These are phyloP conservation scores for Cupressus sempervirens DNA, from an alignment of 75 land plant genomes.

Conservation along the genomic window DNA sequence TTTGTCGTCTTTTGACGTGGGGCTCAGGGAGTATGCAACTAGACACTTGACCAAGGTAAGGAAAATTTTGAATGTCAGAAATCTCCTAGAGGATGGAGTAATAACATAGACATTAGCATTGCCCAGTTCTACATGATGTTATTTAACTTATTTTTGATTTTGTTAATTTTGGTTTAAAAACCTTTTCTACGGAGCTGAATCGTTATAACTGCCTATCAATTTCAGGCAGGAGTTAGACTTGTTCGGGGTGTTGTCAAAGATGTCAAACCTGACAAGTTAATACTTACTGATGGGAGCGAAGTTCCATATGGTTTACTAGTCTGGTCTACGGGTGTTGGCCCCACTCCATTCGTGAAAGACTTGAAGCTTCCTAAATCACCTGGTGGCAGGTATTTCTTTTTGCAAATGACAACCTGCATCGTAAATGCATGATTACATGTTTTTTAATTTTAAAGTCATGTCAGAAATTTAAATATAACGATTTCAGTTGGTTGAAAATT, in stretches of 20 bases:
- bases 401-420: neutral
- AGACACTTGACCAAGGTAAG: constrained; percentile 42
- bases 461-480: no score
- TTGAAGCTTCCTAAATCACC: constrained; percentile 36
- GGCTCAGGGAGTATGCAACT: constrained; percentile 26
- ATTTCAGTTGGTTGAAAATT: neutral
- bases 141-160: neutral
- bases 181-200: neutral
- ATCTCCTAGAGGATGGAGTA: neutral
- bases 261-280: constrained; percentile 29
- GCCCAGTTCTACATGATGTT: neutral
- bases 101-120: neutral
- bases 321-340: constrained; percentile 57
- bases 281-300: constrained; percentile 48
- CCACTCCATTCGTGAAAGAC: constrained; percentile 38
- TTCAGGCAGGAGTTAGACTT: constrained; percentile 38
- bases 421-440: neutral
- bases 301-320: constrained; percentile 49
- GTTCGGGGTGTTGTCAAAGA: constrained; percentile 46
- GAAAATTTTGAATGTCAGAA: neutral
- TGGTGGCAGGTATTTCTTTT: constrained; percentile 31
- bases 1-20: constrained; percentile 43
- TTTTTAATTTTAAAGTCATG: neutral
- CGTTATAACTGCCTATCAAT: neutral
- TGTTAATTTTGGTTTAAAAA: neutral